These are phyloP conservation scores for Sclerotinia borealis DNA, from an alignment of 2,329 filamentous ascomycete species.

Conservation along the genomic window DNA sequence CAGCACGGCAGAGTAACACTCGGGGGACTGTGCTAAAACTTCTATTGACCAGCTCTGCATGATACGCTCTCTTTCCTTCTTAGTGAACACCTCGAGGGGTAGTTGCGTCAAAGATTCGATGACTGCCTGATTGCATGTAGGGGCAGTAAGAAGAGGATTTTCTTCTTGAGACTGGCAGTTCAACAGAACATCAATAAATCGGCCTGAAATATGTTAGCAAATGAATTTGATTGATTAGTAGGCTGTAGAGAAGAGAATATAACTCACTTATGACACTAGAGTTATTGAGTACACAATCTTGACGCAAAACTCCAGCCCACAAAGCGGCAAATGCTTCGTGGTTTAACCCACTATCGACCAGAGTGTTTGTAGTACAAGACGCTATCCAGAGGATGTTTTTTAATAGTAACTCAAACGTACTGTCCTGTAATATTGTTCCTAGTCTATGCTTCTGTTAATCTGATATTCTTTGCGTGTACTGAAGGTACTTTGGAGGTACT, in stretches of 20 bases:
- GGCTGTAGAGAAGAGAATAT: background rate
- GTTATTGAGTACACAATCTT: constrained; percentile 24
- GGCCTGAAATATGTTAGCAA: constrained; percentile 18
- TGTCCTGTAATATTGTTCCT: constrained; percentile 15
- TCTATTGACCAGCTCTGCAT: constrained; percentile 32
- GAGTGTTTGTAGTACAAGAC: constrained; percentile 16
- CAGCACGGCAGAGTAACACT: constrained; percentile 33
- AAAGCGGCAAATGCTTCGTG: constrained; percentile 20
- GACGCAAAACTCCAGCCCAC: constrained; percentile 24
- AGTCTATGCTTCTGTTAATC: constrained; percentile 20
- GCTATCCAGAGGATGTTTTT: constrained; percentile 27
- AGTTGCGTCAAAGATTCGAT: constrained; percentile 24
- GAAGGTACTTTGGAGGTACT: background rate
- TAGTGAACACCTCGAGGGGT: constrained; percentile 36
- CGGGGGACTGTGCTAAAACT: constrained; percentile 7
- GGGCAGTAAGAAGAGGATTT: constrained; percentile 18
- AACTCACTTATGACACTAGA: constrained; percentile 22
- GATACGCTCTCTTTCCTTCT: constrained; percentile 40
- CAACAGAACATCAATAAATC: constrained; percentile 27
- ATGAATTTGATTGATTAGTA: background rate
- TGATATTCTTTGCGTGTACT: background rate
- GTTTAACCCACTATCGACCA: constrained; percentile 10
- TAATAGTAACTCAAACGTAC: constrained; percentile 20
- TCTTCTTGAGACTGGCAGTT: constrained; percentile 16
- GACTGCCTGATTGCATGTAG: constrained; percentile 24